These are phyloP conservation scores for Austroboletus niveus DNA, from an alignment of 1,284 basidiomycete genomes.

Conservation along the genomic window DNA sequence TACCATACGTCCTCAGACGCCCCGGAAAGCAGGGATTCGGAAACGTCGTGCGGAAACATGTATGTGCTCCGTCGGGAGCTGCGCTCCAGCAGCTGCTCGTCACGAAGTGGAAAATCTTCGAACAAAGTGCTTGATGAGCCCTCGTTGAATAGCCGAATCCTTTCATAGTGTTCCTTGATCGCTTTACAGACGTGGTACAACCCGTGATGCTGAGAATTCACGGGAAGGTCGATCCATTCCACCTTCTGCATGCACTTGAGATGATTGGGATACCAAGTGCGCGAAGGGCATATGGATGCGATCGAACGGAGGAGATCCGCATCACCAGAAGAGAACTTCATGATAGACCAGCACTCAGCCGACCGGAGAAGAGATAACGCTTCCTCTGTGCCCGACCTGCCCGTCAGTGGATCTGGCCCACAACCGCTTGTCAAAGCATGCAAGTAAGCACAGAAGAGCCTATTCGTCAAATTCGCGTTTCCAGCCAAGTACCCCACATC, in stretches of 20 bases:
- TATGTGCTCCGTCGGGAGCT: constrained; percentile 1
- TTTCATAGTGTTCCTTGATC: constrained; percentile 33
- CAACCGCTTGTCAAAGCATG: constrained; percentile 45
- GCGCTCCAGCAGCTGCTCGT: neutral
- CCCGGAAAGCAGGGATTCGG: neutral
- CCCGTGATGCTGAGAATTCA: constrained; percentile 33
- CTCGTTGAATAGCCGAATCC: constrained; percentile 13
- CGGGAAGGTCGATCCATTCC: constrained; percentile 15
- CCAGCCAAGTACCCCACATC: constrained; percentile 40
- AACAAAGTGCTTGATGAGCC: constrained; percentile 23
- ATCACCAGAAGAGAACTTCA: constrained; percentile 31
- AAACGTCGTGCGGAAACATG: constrained; percentile 7
- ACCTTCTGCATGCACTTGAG: constrained; percentile 39
- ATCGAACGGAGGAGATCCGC: constrained; percentile 36
- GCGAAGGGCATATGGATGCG: constrained; percentile 32
- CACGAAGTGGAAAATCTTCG: constrained; percentile 2
- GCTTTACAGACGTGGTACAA: constrained; percentile 25
- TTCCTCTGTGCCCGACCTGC: constrained; percentile 46
- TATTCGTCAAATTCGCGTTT: constrained; percentile 34
- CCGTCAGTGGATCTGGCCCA: constrained; percentile 44
- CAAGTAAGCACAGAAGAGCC: constrained; percentile 41
- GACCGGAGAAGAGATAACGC: constrained; percentile 41
- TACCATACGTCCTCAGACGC: constrained; percentile 7
- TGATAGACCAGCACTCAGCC: constrained; percentile 40
- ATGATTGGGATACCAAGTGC: neutral